Evolutionary conservation across 768 basidiomycete genomes (phyloP).

Genomic region (Lactifluus volemus): DNA sequence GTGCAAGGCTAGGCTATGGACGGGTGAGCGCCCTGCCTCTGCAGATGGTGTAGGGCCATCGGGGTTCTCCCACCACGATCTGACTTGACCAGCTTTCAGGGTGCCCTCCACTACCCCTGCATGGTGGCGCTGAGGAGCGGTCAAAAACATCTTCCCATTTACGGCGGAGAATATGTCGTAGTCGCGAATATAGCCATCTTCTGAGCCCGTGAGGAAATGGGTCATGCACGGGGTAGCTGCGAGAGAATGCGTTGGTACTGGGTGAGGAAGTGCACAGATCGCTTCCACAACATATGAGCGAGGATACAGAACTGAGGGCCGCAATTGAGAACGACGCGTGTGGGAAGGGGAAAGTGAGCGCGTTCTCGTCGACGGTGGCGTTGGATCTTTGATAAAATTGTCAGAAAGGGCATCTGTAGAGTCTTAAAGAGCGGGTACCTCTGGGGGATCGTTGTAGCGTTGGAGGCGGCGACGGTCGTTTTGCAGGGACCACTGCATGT

Average conservation of each 20-base stretch:
- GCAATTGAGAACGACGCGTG: conserved; percentile 41
- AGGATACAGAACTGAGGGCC: conserved; percentile 29
- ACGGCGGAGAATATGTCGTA: conserved; percentile 87
- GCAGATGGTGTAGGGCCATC: conserved; percentile 4
- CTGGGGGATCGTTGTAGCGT: conserved; percentile 18
- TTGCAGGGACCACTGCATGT: conserved; percentile 24
- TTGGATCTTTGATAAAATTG: conserved; percentile 21
- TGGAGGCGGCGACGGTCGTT: conserved; percentile 23
- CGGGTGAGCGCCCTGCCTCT: conserved; percentile 42
- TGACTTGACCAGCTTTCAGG: conserved; percentile 80
- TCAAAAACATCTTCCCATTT: conserved; percentile 81
- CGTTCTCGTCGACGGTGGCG: conserved; percentile 33
- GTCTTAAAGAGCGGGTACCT: conserved; percentile 2
- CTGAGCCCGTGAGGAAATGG: conserved; percentile 82
- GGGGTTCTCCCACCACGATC: conserved; percentile 90
- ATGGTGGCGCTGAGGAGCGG: conserved; percentile 81
- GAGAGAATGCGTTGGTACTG: conserved; percentile 80
- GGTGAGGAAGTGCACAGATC: conserved; percentile 85
- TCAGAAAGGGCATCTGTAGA: not conserved
- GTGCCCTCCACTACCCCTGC: conserved; percentile 88
- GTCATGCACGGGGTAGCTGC: conserved; percentile 81
- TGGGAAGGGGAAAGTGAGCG: conserved; percentile 42
- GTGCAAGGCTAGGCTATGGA: conserved; percentile 87
- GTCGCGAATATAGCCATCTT: conserved; percentile 88
- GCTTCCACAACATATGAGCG: conserved; percentile 82